Evolutionary conservation across 139 green algal species (phyloP).

Genomic region (Chlamydomonas asymmetrica): DNA sequence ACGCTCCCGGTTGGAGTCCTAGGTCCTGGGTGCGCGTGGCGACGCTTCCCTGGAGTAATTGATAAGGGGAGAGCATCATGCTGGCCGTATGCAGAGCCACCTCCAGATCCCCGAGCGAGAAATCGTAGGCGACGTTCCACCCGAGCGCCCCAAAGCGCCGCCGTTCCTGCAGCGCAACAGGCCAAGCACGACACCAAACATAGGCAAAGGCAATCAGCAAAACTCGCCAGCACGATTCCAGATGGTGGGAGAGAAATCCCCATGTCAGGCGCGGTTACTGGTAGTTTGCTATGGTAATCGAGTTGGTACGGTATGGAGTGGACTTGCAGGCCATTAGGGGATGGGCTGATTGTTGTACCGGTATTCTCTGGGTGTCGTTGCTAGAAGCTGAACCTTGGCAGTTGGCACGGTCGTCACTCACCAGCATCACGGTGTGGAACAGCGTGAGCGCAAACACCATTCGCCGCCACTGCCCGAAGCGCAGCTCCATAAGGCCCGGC

Average conservation of each 20-base stretch:
- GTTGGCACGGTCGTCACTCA: too few relatives aligned
- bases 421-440: conserved; percentile 82
- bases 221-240: too few relatives aligned
- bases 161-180: conserved; percentile 31
- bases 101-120: conserved; percentile 73
- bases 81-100: conserved; percentile 67
- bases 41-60: conserved; percentile 40
- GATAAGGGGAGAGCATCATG: too few relatives aligned
- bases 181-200: background rate
- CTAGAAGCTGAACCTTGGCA: too few relatives aligned
- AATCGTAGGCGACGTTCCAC: conserved; percentile 89
- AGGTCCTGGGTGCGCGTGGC: background rate
- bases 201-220: background rate
- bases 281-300: too few relatives aligned
- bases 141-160: conserved; percentile 80
- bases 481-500: background rate
- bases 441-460: conserved; percentile 70
- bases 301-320: too few relatives aligned
- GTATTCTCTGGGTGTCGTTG: too few relatives aligned
- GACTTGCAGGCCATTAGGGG: too few relatives aligned
- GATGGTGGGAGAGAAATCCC: too few relatives aligned
- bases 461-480: conserved; percentile 55
- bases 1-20: background rate
- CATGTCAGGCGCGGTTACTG: too few relatives aligned
- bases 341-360: too few relatives aligned